phyloP scores from a whole-genome alignment of 331 rosid species.

The Ulmus americana region DNA sequence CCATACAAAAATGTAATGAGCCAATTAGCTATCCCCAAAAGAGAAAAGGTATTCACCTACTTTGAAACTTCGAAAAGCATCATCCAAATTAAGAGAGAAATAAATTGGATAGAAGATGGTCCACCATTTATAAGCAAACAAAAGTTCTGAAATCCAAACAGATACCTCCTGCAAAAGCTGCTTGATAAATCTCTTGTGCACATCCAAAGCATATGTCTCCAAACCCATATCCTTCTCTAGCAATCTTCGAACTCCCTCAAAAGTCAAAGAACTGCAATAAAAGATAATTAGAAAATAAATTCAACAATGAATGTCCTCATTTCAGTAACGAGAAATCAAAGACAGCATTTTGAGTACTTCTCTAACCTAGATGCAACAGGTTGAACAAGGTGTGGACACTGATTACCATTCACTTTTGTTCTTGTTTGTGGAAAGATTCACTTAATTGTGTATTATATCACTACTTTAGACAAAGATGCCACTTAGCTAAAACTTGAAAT shows the following conservation, averaged over 20 bases:
- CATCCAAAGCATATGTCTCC: constrained; percentile 59
- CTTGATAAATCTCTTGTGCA: constrained; percentile 75
- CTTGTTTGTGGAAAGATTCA: background rate
- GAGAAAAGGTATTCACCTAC: no score
- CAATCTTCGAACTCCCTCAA: constrained; percentile 87
- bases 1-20: no score
- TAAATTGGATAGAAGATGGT: background rate
- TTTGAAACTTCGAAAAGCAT: no score
- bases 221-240: constrained; percentile 79
- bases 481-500: background rate
- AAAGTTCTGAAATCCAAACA: constrained; percentile 8
- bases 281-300: background rate
- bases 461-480: background rate
- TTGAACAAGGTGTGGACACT: no score
- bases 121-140: background rate
- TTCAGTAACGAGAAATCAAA: background rate
- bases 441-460: background rate
- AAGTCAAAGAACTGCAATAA: constrained; percentile 75
- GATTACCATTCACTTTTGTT: no score
- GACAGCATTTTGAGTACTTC: background rate
- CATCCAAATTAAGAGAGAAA: background rate
- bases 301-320: constrained; percentile 2
- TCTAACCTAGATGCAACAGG: background rate
- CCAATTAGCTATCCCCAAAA: no score
- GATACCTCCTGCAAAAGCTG: constrained; percentile 67